Percentiles rank a stretch among this genome's conserved stretches.
Evolutionary conservation across 768 basidiomycete species (phyloP).

Genomic region (Dendrothele bispora): DNA sequence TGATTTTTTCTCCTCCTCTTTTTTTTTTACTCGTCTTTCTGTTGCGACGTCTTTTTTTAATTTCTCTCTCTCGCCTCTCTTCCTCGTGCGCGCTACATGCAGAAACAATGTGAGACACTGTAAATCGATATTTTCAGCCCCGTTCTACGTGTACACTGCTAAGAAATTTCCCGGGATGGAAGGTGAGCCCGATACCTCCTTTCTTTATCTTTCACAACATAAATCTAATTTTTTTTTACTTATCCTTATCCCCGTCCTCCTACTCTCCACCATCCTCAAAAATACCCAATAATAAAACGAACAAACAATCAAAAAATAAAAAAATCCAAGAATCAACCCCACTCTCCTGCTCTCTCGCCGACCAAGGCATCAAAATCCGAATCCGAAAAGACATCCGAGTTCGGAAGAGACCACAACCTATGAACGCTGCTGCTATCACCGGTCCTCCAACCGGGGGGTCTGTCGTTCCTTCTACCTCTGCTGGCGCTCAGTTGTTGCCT

Average conservation of each 20-base stretch:
- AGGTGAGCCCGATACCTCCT: slow-evolving; percentile 45
- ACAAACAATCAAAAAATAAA: too few relatives aligned
- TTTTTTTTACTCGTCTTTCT: background rate
- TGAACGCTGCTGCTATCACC: too few relatives aligned
- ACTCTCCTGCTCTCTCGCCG: slow-evolving; percentile 87
- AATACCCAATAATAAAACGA: too few relatives aligned
- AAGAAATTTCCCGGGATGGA: slow-evolving; percentile 98
- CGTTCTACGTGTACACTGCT: slow-evolving; percentile 93
- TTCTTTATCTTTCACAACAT: slow-evolving; percentile 5
- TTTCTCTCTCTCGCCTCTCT: background rate
- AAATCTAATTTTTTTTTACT: too few relatives aligned
- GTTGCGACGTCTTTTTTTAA: background rate
- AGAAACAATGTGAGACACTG: slow-evolving; percentile 88
- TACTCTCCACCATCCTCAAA: slow-evolving; percentile 3
- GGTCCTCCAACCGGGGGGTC: too few relatives aligned
- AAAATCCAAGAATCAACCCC: slow-evolving; percentile 94
- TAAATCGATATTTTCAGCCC: slow-evolving; percentile 83
- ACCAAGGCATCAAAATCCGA: slow-evolving; percentile 94
- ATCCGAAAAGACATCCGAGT: slow-evolving; percentile 91
- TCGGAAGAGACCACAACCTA: slow-evolving; percentile 69
- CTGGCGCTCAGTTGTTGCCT: slow-evolving; percentile 15
- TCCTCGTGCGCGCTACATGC: too few relatives aligned
- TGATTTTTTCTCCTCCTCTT: slow-evolving; percentile 3
- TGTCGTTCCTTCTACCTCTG: too few relatives aligned
- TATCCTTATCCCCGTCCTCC: background rate